Evolutionary conservation across 2,329 filamentous ascomycete species (phyloP).

Genomic region (Colletotrichum lentis): DNA sequence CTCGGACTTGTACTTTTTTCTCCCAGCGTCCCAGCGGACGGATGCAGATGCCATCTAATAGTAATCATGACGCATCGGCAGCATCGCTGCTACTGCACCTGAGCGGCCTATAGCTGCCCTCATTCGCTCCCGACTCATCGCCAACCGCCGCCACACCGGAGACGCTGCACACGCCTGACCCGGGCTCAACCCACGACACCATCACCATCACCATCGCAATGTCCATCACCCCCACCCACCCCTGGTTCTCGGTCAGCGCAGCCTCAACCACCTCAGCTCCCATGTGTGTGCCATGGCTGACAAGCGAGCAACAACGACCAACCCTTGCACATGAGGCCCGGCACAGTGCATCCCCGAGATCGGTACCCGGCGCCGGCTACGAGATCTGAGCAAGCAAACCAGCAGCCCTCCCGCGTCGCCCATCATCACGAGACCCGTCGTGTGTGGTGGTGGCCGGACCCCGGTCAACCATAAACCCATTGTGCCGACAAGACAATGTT

Average conservation of each 20-base stretch:
- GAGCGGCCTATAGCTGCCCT: neutral
- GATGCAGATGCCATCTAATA: conserved; percentile 37
- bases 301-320: neutral
- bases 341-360: conserved; percentile 30
- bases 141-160: conserved; percentile 9
- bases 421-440: conserved; percentile 12
- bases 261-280: neutral
- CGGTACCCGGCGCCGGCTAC: conserved; percentile 23
- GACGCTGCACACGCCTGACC: conserved; percentile 8
- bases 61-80: conserved; percentile 27
- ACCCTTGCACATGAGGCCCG: conserved; percentile 8
- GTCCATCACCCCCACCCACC: neutral
- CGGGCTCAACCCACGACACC: conserved; percentile 10
- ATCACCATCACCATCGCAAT: neutral
- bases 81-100: neutral
- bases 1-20: conserved; percentile 20
- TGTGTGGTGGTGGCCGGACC: neutral
- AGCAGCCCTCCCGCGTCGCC: conserved; percentile 20
- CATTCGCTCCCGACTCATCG: conserved; percentile 10
- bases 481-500: neutral
- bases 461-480: neutral
- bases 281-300: neutral
- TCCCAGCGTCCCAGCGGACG: conserved; percentile 17
- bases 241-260: conserved; percentile 11
- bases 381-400: conserved; percentile 33